phyloP scores from a whole-genome alignment of 129 eudicot genomes.

The Solidago caesia region DNA sequence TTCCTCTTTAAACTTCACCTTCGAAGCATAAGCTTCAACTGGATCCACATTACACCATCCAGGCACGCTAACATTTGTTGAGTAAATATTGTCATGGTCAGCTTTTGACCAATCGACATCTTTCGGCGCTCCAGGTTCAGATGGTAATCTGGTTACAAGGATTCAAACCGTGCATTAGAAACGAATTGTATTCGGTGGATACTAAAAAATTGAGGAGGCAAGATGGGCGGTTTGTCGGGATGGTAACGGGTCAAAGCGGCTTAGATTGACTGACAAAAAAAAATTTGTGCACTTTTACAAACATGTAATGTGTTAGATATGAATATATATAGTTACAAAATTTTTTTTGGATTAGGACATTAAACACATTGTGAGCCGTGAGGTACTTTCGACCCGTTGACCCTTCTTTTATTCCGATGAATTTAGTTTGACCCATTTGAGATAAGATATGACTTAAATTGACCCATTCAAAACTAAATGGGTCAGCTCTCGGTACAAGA shows the following conservation, averaged over 20 bases:
- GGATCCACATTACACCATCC: constrained; percentile 99
- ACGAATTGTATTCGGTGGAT: no score
- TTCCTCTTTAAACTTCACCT: constrained; percentile 68
- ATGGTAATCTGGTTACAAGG: constrained; percentile 44
- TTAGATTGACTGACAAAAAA: no score
- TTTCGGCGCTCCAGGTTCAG: constrained; percentile 56
- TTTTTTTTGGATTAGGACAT: neutral
- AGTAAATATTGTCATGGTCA: constrained; percentile 63
- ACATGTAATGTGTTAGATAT: no score
- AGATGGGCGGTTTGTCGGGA: no score
- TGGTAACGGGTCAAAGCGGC: no score
- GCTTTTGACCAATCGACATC: constrained; percentile 62
- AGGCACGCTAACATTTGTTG: constrained; percentile 56
- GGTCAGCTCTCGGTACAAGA: neutral
- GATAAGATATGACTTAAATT: neutral
- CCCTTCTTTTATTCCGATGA: neutral
- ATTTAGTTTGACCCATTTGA: neutral
- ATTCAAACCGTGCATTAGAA: neutral
- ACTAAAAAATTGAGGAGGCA: no score
- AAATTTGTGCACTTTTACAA: no score
- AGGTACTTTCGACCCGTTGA: neutral
- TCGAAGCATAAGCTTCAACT: constrained; percentile 52
- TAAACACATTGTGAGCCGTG: neutral
- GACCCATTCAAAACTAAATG: neutral
- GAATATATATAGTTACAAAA: no score